Base-by-base conservation (phyloP, 352 stramenopile species). In the Blastocystis sp. region DNA sequence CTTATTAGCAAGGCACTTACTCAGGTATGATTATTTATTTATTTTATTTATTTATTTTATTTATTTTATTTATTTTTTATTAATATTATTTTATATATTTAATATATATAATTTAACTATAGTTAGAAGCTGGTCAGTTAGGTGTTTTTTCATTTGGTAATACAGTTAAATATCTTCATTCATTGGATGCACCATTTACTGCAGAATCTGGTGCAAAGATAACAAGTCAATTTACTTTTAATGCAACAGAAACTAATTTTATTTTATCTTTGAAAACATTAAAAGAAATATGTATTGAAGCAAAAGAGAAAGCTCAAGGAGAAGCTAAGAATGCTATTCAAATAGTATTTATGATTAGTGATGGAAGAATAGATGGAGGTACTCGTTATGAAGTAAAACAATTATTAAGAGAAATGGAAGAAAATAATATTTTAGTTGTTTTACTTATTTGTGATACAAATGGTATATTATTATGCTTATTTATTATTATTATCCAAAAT, bases 301-400 rank as follows among this genome's bases (percentile, higher is more conserved):
- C 77, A 6, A 31, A 45, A 11, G 23, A 52, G n/a, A 48, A 43
- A 32, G 55, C 68, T 2, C 75, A 68, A 65, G 74, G 67, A 55
- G 72, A 75, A 31, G 40, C 77, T 28, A 70, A 49, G 5, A 76
- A 80, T 34, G 78, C 83, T 4, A 43, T 91, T 72, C 88, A 96
- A 73, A 87, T 99, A 37, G 86, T 95, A 36, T 96, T 99, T 56
- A 69, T 98, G 36, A 93, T 99, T 36, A 95, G 86, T 21, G 91
- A 99, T 72, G 91, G 89, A 6, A 83, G 87, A 21, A 96, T 97
- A 62, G 88, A 98, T 70, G 82, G 84, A 52, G 88, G 95, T 64
- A 89, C 84, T 33, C 78, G 89, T 56, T 79, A 82, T 30, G 79
- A 77, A 55, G 84, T 99, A 44, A 80, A 87, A 55, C 87, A 91